Percentiles rank a stretch among this genome's conserved stretches.
Evolutionary conservation across 441 rosid genomes (phyloP).

Genomic region (Manihot esculenta): DNA sequence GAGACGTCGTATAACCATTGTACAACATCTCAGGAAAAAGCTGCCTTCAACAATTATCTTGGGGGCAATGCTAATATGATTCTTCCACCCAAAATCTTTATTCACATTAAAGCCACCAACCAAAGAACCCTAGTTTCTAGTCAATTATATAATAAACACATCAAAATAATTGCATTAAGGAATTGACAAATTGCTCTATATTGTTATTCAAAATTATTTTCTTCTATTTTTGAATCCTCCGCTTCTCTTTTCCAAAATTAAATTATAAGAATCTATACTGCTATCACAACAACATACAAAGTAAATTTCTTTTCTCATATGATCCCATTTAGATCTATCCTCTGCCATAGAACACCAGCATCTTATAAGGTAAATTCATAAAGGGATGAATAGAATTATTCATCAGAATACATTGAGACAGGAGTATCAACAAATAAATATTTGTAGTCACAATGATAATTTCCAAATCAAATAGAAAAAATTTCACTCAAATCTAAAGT

Average conservation of each 20-base stretch:
- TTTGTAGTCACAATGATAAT: not conserved
- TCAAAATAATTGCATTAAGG: slow-evolving; percentile 9
- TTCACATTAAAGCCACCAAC: slow-evolving; percentile 26
- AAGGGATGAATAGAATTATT: slow-evolving; percentile 2
- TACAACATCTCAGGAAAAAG: not conserved
- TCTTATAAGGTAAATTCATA: not conserved
- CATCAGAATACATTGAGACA: not conserved
- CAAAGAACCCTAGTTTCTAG: too few species aligned
- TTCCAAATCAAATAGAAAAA: not conserved
- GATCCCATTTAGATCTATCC: slow-evolving; percentile 68
- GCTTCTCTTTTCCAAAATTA: slow-evolving; percentile 3
- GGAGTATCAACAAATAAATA: not conserved
- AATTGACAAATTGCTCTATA: slow-evolving; percentile 16
- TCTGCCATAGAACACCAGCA: slow-evolving; percentile 33
- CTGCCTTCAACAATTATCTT: not conserved
- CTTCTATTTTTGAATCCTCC: not conserved
- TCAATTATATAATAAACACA: slow-evolving; percentile 34
- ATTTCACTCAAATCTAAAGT: too few species aligned
- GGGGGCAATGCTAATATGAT: not conserved
- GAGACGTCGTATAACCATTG: too few species aligned
- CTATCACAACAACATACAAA: slow-evolving; percentile 65
- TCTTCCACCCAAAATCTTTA: slow-evolving; percentile 25
- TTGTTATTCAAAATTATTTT: slow-evolving; percentile 21
- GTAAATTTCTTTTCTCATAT: slow-evolving; percentile 77
- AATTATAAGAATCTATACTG: slow-evolving; percentile 66